Percentiles rank a stretch among this genome's conserved stretches.
phyloP scores from a whole-genome alignment of 2,329 filamentous ascomycete genomes.

The Pseudovirgaria hyperparasitica region DNA sequence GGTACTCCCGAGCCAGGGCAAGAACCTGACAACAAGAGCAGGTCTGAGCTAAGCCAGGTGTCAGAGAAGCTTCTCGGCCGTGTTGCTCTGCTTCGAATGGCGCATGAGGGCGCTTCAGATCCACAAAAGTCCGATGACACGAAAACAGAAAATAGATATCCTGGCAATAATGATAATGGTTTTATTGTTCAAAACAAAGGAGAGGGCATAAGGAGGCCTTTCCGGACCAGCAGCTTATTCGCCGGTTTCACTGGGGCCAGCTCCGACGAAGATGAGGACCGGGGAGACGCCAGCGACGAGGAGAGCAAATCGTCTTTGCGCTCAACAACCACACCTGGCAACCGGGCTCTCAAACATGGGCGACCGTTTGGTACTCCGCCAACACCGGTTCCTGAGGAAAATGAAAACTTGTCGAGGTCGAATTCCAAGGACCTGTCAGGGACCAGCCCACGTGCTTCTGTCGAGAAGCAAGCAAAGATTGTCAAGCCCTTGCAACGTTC shows the following conservation, averaged over 20 bases:
- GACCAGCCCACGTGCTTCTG: constrained; percentile 13
- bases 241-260: constrained; percentile 67
- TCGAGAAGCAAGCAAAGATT: constrained; percentile 23
- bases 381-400: constrained; percentile 30
- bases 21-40: constrained; percentile 3
- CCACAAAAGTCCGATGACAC: constrained; percentile 16
- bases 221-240: constrained; percentile 73
- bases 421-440: constrained; percentile 15
- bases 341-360: constrained; percentile 36
- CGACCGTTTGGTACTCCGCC: constrained; percentile 26
- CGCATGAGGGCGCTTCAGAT: constrained; percentile 16
- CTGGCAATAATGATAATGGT: constrained; percentile 70
- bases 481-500: constrained; percentile 18
- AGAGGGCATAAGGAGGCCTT: constrained; percentile 52
- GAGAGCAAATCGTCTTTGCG: constrained; percentile 40
- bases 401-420: constrained; percentile 18
- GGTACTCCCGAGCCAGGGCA: constrained; percentile 22
- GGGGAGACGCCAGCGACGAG: constrained; percentile 50
- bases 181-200: constrained; percentile 48
- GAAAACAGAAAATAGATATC: constrained; percentile 51
- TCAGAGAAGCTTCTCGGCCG: constrained; percentile 9
- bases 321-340: constrained; percentile 32
- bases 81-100: constrained; percentile 4
- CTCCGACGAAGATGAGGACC: constrained; percentile 35
- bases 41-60: constrained; percentile 2